Evolutionary conservation across 495 filamentous ascomycete genomes (phyloP), one percentile per base, ranked within the genome.

Genomic region (Staphylotrichum longicolle): DNA sequence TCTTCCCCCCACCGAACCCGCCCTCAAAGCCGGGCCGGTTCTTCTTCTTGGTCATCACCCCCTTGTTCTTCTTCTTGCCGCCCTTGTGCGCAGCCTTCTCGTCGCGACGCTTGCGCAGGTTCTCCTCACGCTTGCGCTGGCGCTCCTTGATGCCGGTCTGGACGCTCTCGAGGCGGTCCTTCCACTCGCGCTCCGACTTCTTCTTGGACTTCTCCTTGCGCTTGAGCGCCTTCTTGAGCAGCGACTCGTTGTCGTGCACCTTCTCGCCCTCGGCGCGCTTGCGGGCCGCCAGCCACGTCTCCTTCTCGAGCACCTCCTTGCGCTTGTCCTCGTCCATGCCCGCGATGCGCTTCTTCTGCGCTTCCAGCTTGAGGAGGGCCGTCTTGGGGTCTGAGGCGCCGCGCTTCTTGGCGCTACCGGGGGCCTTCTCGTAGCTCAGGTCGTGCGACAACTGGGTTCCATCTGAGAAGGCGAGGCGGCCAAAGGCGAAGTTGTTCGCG

Each of bases 201-300:
- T 84, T 88, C 85, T 98, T 98, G 35, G 82, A 77, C 63, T 86
- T 86, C 70, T 96, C 91, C 75, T 95, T 92, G 63, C 93, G 86
- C 82, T 97, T 97, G 60, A 97, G 77, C 2, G 92, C 91, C 80
- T 96, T 96, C 83, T 95, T 95, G 11, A 98, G 82, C 40, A 98
- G 72, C n/a, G 82, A 85, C 55, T 89, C 89, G 70, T 96, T 90
- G 63, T 98, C 91, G 60, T 85, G 82, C n/a, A 96, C 86, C 66
- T 91, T 91, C 71, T 96, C 92, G 34, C 94, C 91, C 64, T 93
- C 89, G 4, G 89, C 91, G 33, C 89, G 87, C 73, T 93, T 90
- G 74, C 91, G 85, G 7, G 93, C 94, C 54, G 92, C 93, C 60
- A 95, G 80, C 94, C 94, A 98, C 53, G 85, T 74, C 69, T 98